A percentile compares a stretch with the other conserved stretches of the same genome.
phyloP scores from a whole-genome alignment of 2,329 filamentous ascomycete genomes.

The Orbilia ellipsospora region DNA sequence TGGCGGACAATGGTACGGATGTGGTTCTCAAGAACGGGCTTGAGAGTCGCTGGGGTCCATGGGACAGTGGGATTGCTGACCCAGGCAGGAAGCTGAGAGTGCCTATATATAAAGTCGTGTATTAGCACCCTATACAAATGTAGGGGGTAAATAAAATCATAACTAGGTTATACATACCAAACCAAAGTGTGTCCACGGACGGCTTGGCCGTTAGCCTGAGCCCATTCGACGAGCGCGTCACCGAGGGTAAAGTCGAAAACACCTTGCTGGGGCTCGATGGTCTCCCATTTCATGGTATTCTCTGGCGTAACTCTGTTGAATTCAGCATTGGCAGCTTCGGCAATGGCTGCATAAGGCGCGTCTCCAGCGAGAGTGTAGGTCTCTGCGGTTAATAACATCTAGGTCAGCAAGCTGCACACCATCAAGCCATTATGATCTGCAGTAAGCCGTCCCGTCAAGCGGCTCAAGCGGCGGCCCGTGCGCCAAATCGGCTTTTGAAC shows the following conservation, averaged over 20 bases:
- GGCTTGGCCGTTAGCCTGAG: constrained; percentile 66
- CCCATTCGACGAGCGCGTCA: constrained; percentile 68
- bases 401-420: too few species aligned
- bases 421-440: constrained; percentile 25
- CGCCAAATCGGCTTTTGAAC: constrained; percentile 16
- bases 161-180: constrained; percentile 47
- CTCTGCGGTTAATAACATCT: constrained; percentile 30
- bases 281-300: constrained; percentile 68
- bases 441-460: constrained; percentile 31
- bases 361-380: constrained; percentile 43
- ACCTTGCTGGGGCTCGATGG: constrained; percentile 69
- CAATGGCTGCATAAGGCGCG: constrained; percentile 47
- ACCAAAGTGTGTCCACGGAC: constrained; percentile 71
- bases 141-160: constrained; percentile 3
- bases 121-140: too few species aligned
- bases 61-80: constrained; percentile 47
- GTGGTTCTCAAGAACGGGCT: constrained; percentile 70
- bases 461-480: constrained; percentile 36
- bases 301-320: constrained; percentile 56
- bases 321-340: constrained; percentile 31
- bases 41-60: constrained; percentile 64
- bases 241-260: constrained; percentile 71
- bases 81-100: constrained; percentile 58
- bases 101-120: constrained; percentile 12
- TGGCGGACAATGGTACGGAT: constrained; percentile 70